phyloP scores from a whole-genome alignment of 2,329 filamentous ascomycete species.

The Neofusicoccum ribis region DNA sequence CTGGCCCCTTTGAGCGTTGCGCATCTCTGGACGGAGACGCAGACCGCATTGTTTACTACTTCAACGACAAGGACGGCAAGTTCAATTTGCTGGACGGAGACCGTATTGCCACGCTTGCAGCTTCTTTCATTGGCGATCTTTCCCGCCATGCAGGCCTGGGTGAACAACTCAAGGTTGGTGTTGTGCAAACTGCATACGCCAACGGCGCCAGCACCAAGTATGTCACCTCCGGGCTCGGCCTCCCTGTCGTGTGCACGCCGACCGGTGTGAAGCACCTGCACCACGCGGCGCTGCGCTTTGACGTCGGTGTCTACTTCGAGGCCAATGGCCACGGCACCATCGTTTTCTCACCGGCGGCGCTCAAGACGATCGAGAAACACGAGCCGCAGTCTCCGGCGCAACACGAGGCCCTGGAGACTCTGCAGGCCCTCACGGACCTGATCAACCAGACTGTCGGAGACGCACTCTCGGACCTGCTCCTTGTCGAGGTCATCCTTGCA shows the following conservation, averaged over 20 bases:
- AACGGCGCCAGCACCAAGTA: slow-evolving; percentile 94
- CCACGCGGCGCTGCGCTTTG: slow-evolving; percentile 92
- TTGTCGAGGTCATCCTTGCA: slow-evolving; percentile 93
- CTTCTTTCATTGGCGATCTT: slow-evolving; percentile 89
- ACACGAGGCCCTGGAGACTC: slow-evolving; percentile 81
- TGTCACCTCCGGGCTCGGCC: slow-evolving; percentile 80
- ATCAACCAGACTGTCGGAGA: slow-evolving; percentile 99
- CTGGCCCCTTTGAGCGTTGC: slow-evolving; percentile 72
- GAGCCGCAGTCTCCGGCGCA: slow-evolving; percentile 89
- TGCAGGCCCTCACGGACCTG: slow-evolving; percentile 79
- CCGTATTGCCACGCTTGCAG: slow-evolving; percentile 91
- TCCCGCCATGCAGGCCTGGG: slow-evolving; percentile 76
- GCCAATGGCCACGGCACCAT: slow-evolving; percentile 97
- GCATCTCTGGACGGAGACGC: slow-evolving; percentile 95
- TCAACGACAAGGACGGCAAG: slow-evolving; percentile 74
- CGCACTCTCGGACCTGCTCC: slow-evolving; percentile 90
- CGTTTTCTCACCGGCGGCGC: slow-evolving; percentile 83
- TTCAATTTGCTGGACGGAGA: slow-evolving; percentile 96
- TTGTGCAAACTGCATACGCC: slow-evolving; percentile 96
- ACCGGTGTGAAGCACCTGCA: slow-evolving; percentile 98
- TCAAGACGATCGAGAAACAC: slow-evolving; percentile 74
- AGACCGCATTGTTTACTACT: slow-evolving; percentile 95
- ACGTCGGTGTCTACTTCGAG: slow-evolving; percentile 97
- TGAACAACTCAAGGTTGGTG: slow-evolving; percentile 82
- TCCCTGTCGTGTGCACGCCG: slow-evolving; percentile 89